phyloP scores from a whole-genome alignment of 306 rosid genomes.

The Luffa acutangula region DNA sequence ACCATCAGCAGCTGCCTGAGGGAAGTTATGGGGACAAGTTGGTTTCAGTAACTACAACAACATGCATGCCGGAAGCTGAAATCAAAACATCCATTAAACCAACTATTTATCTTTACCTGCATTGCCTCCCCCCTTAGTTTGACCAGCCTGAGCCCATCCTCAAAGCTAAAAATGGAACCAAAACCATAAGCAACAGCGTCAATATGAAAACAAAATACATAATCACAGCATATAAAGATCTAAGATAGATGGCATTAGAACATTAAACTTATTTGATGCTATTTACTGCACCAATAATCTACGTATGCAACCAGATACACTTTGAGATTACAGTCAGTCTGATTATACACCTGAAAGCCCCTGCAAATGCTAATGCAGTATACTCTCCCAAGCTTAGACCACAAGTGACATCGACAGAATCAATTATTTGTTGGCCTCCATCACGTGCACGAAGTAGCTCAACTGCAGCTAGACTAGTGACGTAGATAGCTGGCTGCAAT shows the following conservation, averaged over 20 bases:
- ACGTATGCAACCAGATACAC: background rate
- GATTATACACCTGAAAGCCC: conserved; percentile 68
- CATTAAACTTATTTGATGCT: background rate
- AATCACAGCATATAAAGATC: background rate
- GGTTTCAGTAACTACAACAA: background rate
- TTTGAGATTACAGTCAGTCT: background rate
- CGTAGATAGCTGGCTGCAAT: conserved; percentile 96
- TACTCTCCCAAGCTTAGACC: conserved; percentile 97
- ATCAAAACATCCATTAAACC: background rate
- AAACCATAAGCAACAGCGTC: conserved; percentile 10
- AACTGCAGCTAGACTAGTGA: conserved; percentile 94
- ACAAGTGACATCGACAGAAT: conserved; percentile 86
- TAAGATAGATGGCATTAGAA: background rate
- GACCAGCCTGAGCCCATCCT: conserved; percentile 96
- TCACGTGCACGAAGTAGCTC: conserved; percentile 79
- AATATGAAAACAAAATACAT: background rate
- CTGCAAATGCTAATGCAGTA: conserved; percentile 91
- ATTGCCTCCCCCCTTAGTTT: conserved; percentile 96
- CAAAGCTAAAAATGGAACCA: conserved; percentile 54
- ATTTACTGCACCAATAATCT: background rate
- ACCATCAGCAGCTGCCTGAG: conserved; percentile 86
- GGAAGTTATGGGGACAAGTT: conserved; percentile 5
- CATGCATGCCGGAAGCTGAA: background rate
- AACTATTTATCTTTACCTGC: conserved; percentile 55
- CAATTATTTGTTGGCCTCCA: conserved; percentile 89